Evolutionary conservation across 176 grass and related monocot genomes (phyloP).

Genomic region (Carex myosuroides): DNA sequence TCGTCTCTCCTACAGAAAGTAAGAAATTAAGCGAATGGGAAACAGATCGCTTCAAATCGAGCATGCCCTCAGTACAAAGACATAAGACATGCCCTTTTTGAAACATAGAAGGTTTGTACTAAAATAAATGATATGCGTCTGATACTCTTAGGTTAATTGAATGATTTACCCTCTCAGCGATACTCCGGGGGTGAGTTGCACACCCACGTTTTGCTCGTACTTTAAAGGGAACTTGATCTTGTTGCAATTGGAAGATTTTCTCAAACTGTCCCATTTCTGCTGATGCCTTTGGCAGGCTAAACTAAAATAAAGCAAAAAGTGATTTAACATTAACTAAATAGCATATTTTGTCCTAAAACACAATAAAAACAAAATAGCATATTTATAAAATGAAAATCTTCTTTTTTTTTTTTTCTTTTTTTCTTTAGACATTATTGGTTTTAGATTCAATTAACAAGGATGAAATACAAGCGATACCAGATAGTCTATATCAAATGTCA

Average conservation of each 20-base stretch:
- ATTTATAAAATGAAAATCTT: background rate
- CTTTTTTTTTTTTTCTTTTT: background rate
- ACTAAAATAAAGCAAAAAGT: constrained; percentile 30
- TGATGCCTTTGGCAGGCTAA: constrained; percentile 56
- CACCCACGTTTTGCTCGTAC: constrained; percentile 86
- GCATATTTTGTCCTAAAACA: background rate
- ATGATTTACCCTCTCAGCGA: constrained; percentile 72
- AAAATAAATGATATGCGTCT: background rate
- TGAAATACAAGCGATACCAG: background rate
- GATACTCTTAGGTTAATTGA: background rate
- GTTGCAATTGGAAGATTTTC: constrained; percentile 62
- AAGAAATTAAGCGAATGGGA: constrained; percentile 7
- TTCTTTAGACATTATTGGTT: background rate
- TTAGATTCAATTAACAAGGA: background rate
- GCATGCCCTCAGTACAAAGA: background rate
- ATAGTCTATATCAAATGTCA: background rate
- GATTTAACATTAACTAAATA: constrained; percentile 9
- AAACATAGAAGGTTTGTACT: background rate
- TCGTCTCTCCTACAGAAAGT: constrained; percentile 33
- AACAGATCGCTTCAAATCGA: background rate
- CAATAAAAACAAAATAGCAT: background rate
- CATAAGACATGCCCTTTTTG: background rate
- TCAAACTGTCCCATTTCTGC: constrained; percentile 60
- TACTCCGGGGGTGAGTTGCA: constrained; percentile 86
- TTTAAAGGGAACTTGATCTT: constrained; percentile 69